phyloP scores from a whole-genome alignment of 73 alveolate genomes.

The Tetrahymena malaccensis region DNA sequence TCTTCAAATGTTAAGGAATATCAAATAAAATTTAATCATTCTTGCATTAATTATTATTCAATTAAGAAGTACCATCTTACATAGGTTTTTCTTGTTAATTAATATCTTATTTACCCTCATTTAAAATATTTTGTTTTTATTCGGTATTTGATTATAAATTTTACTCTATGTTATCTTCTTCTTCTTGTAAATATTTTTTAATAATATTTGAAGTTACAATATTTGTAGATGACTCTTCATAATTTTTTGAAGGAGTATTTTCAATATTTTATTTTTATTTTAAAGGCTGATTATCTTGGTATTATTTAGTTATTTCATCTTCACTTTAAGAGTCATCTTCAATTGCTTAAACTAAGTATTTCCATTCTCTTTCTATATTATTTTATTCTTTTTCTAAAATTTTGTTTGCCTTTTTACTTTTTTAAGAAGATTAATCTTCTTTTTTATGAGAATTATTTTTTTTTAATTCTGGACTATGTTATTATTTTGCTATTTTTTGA shows the following conservation, averaged over 20 bases:
- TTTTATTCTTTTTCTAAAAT: background rate
- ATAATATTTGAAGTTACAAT: background rate
- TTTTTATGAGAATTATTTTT: background rate
- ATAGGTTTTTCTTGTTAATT: no score
- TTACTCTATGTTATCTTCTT: no score
- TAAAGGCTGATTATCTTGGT: background rate
- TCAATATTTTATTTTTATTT: background rate
- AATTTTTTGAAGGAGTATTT: background rate
- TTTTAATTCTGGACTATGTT: background rate
- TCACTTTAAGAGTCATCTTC: background rate
- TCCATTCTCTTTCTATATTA: background rate
- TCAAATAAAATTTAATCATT: no score
- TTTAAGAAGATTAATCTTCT: background rate
- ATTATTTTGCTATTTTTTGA: background rate
- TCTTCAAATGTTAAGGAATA: no score
- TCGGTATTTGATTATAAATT: no score
- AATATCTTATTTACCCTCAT: background rate
- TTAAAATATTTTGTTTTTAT: no score
- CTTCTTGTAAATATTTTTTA: background rate
- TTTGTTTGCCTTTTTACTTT: background rate
- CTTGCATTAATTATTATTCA: no score
- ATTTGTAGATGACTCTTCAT: background rate
- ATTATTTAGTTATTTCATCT: background rate
- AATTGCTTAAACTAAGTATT: background rate
- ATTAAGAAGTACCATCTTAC: no score